Conservation (phyloP, 495 filamentous ascomycete species). For the Lindgomyces ingoldianus region DNA sequence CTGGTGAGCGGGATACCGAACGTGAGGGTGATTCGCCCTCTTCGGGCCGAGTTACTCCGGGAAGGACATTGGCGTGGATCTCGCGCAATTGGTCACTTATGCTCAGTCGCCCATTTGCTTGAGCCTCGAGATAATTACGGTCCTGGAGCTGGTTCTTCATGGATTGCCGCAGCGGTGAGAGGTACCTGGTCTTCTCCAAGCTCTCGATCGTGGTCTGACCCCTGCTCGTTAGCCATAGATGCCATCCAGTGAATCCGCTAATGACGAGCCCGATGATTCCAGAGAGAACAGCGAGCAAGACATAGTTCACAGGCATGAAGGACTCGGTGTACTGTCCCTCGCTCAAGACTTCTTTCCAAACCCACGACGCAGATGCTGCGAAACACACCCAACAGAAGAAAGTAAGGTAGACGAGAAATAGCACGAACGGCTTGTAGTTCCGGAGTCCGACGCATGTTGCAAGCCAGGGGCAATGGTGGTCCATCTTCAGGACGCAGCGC, state of each 20-base stretch:
- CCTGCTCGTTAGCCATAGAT: conserved; percentile 74
- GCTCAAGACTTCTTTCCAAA: conserved; percentile 75
- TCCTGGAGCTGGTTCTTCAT: conserved; percentile 60
- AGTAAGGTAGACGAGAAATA: conserved; percentile 90
- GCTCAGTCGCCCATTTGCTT: conserved; percentile 57
- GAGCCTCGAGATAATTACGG: conserved; percentile 43
- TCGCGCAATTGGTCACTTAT: conserved; percentile 77
- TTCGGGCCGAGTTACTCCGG: conserved; percentile 74
- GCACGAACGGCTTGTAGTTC: conserved; percentile 93
- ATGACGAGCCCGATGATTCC: conserved; percentile 91
- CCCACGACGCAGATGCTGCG: conserved; percentile 68
- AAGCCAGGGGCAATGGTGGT: conserved; percentile 98
- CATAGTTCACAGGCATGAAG: conserved; percentile 85
- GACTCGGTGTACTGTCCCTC: conserved; percentile 64
- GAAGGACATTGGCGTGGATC: conserved; percentile 80
- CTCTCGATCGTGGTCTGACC: conserved; percentile 94
- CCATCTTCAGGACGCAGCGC: conserved; percentile 96
- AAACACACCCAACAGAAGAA: conserved; percentile 85
- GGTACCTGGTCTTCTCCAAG: conserved; percentile 90
- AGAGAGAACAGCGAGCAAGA: conserved; percentile 78
- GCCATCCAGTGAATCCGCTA: conserved; percentile 88
- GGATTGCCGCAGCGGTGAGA: conserved; percentile 70
- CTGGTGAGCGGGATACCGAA: conserved; percentile 28
- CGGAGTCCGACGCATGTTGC: conserved; percentile 90
- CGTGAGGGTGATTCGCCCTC: conserved; percentile 63